A percentile compares a stretch with the other conserved stretches of the same genome.
Evolutionary conservation across 441 rosid genomes (phyloP).

Genomic region (Sinapis alba): DNA sequence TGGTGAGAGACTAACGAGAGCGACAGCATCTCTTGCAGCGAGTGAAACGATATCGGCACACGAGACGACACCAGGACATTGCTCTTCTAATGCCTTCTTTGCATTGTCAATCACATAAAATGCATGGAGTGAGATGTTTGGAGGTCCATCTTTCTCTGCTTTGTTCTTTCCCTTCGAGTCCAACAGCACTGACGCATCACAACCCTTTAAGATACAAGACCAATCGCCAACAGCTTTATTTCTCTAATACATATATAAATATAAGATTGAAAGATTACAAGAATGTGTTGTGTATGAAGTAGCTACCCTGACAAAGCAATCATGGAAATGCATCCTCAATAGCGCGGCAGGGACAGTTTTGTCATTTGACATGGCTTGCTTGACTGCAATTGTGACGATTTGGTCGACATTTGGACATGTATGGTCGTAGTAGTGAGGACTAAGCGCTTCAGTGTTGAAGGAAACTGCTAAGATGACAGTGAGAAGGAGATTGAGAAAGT

Average conservation of each 20-base stretch:
- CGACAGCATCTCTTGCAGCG: constrained; percentile 66
- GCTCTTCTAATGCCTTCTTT: constrained; percentile 56
- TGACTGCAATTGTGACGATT: constrained; percentile 46
- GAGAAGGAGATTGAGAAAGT: constrained; percentile 34
- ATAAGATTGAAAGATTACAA: background rate
- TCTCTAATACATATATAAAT: background rate
- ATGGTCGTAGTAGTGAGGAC: constrained; percentile 55
- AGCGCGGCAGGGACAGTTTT: constrained; percentile 66
- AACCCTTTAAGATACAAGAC: constrained; percentile 45
- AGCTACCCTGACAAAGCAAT: constrained; percentile 64
- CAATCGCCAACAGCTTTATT: background rate
- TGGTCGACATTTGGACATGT: constrained; percentile 57
- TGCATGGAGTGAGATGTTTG: constrained; percentile 67
- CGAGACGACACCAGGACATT: constrained; percentile 64
- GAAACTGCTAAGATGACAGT: constrained; percentile 32
- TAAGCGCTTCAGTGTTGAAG: constrained; percentile 45
- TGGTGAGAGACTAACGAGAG: constrained; percentile 42
- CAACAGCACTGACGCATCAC: constrained; percentile 69
- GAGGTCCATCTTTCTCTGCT: constrained; percentile 78
- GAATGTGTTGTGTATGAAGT: background rate
- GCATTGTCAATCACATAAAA: constrained; percentile 69
- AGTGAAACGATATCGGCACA: constrained; percentile 71
- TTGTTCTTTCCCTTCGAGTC: constrained; percentile 51
- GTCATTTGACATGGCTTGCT: constrained; percentile 55
- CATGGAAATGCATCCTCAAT: constrained; percentile 74